A percentile compares a stretch with the other conserved stretches of the same genome.
Conservation (phyloP, 1,284 basidiomycete genomes). For the Ceratobasidium sp. region DNA sequence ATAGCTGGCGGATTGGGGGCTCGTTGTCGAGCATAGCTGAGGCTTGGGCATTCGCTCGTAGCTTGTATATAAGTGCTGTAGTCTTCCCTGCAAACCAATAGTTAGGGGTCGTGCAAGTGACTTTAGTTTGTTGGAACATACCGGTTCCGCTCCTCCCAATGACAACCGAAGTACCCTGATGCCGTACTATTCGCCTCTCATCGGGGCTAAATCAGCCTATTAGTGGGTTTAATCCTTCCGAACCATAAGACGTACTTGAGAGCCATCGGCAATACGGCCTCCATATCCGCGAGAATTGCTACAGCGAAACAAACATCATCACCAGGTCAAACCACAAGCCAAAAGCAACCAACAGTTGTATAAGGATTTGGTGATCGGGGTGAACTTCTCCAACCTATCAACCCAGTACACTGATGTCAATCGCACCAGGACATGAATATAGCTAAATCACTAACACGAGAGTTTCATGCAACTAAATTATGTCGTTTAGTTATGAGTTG, state of each 20-base stretch:
- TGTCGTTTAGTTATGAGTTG: background rate
- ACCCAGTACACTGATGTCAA: background rate
- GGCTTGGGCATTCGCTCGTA: slow-evolving; percentile 31
- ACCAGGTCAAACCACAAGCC: background rate
- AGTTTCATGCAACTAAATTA: slow-evolving; percentile 19
- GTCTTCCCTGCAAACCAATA: slow-evolving; percentile 26
- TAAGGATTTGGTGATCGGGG: slow-evolving; percentile 29
- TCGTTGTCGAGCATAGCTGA: background rate
- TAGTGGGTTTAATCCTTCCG: background rate
- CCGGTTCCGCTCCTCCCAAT: slow-evolving; percentile 40
- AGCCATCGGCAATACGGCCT: slow-evolving; percentile 34
- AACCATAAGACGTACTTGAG: slow-evolving; percentile 7
- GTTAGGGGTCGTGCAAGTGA: background rate
- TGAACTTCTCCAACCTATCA: slow-evolving; percentile 29
- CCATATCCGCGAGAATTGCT: slow-evolving; percentile 40
- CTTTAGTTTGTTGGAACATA: background rate
- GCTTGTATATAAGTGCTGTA: slow-evolving; percentile 35
- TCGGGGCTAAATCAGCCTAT: slow-evolving; percentile 17
- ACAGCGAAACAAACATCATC: background rate
- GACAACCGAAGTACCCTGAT: slow-evolving; percentile 39
- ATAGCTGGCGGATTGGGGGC: slow-evolving; percentile 51
- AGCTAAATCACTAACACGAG: background rate
- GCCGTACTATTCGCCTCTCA: slow-evolving; percentile 21
- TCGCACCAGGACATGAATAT: background rate
- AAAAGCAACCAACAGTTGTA: slow-evolving; percentile 22